phyloP scores from a whole-genome alignment of 768 basidiomycete genomes.

The Kwoniella sp. region DNA sequence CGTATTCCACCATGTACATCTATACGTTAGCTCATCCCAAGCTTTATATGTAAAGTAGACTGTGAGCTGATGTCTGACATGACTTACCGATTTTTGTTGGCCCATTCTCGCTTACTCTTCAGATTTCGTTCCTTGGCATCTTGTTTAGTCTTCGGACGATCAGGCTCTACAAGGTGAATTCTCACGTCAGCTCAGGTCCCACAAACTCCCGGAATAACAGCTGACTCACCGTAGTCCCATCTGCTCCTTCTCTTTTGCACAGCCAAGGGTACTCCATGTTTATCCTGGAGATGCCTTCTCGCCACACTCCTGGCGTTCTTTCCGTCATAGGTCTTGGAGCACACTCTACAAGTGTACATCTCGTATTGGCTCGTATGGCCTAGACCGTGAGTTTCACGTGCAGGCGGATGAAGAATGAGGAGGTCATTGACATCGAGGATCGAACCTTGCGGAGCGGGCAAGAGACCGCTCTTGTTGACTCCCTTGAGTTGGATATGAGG shows the following conservation, averaged over 20 bases:
- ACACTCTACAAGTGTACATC: constrained; percentile 51
- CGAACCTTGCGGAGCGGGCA: constrained; percentile 33
- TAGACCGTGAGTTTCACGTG: constrained; percentile 1
- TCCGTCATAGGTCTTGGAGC: constrained; percentile 58
- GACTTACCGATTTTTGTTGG: constrained; percentile 54
- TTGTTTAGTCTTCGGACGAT: constrained; percentile 54
- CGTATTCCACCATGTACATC: too few species aligned
- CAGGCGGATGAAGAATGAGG: constrained; percentile 40
- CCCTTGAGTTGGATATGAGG: constrained; percentile 23
- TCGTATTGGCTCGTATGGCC: constrained; percentile 31
- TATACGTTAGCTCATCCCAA: background rate
- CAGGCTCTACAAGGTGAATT: constrained; percentile 45
- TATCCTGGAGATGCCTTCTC: constrained; percentile 58
- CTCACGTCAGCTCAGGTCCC: constrained; percentile 6
- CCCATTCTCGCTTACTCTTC: constrained; percentile 57
- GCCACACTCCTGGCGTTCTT: constrained; percentile 58
- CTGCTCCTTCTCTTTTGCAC: constrained; percentile 57
- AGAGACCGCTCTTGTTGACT: constrained; percentile 20
- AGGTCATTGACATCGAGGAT: constrained; percentile 38
- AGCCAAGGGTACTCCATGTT: constrained; percentile 57
- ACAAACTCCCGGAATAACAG: background rate
- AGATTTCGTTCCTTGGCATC: constrained; percentile 55
- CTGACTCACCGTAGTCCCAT: constrained; percentile 57
- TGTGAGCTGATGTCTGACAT: background rate
- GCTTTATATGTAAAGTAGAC: background rate